Base-by-base conservation (phyloP, 1,139 yeast species). In the Debaryomyces sp. region DNA sequence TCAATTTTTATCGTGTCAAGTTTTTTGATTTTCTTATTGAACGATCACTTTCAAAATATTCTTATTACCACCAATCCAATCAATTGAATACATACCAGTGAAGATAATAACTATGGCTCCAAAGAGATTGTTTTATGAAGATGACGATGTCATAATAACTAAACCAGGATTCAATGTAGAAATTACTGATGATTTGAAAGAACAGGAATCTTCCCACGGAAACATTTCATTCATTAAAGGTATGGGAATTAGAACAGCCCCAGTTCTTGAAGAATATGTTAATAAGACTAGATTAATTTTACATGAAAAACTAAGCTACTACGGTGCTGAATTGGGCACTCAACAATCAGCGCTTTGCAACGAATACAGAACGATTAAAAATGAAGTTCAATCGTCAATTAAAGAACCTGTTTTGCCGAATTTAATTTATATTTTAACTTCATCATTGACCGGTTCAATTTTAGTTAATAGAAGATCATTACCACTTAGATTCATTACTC, bases 371-470 rank as follows among this genome's bases (percentile, higher is more conserved):
- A 57, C 59, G 29, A 46, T 78, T 6, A 55, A 62, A 35, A 45
- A 54, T n/a, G 62, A 62, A 34, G 58, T 70, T 37, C 49, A 62
- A 18, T 47, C 63, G 3, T 40, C 67, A 24, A 63, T 75, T 35
- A 62, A 63, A 46, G 81, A 76, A 48, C 82, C 83, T 3, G 67
- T 81, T 2, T 73, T 84, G 50, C 89, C 89, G 17, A 71, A 71
- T 48, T 62, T 77, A 42, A 75, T 83, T 44, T 80, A 80, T 56
- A 78, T 83, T 5, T 67, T 84, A 44, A 82, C 88, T 1, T 69
- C 77, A 4, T 66, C 84, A 3, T 74, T 84, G 52, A 61, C 82
- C 1, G 86, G 87, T 9, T 80, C 87, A 4, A 79, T 84, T 50
- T 54, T 81, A 36, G 81, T 73, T 15, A 73, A 75, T 53, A 75